phyloP scores from a whole-genome alignment of 1,284 basidiomycete species.

The Microbotryum violaceum region DNA sequence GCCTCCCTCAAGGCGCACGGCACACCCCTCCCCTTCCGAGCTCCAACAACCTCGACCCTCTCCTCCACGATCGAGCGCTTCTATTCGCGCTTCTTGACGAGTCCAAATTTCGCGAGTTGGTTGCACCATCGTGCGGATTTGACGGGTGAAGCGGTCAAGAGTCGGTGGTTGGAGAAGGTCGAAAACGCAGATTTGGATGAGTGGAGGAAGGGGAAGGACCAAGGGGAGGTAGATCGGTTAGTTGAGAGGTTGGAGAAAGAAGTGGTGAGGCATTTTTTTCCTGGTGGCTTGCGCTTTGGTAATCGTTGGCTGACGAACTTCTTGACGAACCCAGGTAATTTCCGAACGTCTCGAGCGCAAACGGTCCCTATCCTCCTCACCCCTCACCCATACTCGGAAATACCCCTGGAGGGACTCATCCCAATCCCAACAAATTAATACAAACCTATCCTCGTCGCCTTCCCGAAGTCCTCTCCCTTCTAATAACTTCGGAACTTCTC shows the following conservation, averaged over 20 bases:
- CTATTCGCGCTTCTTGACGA: slow-evolving; percentile 27
- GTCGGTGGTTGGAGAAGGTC: slow-evolving; percentile 19
- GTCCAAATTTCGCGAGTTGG: slow-evolving; percentile 24
- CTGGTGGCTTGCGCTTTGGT: not conserved
- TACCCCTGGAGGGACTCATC: too few species aligned
- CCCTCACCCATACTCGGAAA: not conserved
- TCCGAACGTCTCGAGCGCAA: not conserved
- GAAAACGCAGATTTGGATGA: slow-evolving; percentile 11
- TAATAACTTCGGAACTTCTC: not conserved
- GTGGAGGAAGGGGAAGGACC: slow-evolving; percentile 4
- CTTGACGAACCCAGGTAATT: not conserved
- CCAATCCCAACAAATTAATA: not conserved
- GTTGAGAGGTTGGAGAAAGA: slow-evolving; percentile 13
- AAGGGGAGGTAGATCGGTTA: slow-evolving; percentile 14
- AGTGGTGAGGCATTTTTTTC: not conserved
- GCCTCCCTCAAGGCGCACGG: slow-evolving; percentile 72
- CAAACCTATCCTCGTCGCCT: not conserved
- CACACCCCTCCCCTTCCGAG: slow-evolving; percentile 37
- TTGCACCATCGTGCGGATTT: slow-evolving; percentile 11
- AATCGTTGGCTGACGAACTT: not conserved
- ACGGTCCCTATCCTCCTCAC: not conserved
- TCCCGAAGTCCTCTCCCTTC: too few species aligned
- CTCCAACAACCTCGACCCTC: slow-evolving; percentile 11
- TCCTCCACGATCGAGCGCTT: slow-evolving; percentile 20
- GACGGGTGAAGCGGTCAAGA: slow-evolving; percentile 19